Base-by-base conservation (phyloP, 208 protist species). In the Leishmania turanica region DNA sequence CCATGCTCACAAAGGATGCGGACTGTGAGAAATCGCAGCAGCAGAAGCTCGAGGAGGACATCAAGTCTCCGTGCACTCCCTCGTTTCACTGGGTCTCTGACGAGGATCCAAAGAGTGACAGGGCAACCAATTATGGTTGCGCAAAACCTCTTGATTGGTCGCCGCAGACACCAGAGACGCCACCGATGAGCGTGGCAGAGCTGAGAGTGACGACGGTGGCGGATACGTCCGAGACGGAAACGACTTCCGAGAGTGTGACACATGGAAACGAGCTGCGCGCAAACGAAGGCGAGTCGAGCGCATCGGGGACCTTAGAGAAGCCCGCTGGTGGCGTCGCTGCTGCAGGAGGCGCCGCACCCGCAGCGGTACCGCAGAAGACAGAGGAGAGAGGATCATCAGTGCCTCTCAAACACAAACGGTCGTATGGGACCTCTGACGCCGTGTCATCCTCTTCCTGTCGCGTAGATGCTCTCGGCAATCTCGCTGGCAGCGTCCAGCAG, bases 91-190 rank as follows among this genome's bases (percentile, higher is more conserved):
- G 69, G n/a, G 78, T 74, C 37, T 40, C 53, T 9, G 19, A 15
- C n/a, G 40, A 15, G 21, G 72, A 58, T 27, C 19, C 17, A 31
- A 62, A 7, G 0, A 27, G 11, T 1, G n/a, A 21, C 2, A 69
- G 54, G 3, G 60, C 53, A 58, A 31, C 8, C 40, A 27, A 31
- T 19, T 45, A 24, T 3, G 27, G 62, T 31, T 64, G 37, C 31
- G 40, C 45, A 7, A 47, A 81, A 21, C 68, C 72, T 19, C 65
- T 87, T 49, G 58, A 82, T 49, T 87, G 84, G 84, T 84, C 84
- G 11, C 80, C 84, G 53, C 75, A 72, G n/a, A 87, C 80, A 31
- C 84, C 84, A 21, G 84, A 84, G 77, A 68, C 80, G 47, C 53
- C 78, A 4, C 80, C 77, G 21, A 64, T 87, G 40, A 58, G 54